Evolutionary conservation across 805 yeast species (phyloP).

Genomic region (Candida cerambycidarum): DNA sequence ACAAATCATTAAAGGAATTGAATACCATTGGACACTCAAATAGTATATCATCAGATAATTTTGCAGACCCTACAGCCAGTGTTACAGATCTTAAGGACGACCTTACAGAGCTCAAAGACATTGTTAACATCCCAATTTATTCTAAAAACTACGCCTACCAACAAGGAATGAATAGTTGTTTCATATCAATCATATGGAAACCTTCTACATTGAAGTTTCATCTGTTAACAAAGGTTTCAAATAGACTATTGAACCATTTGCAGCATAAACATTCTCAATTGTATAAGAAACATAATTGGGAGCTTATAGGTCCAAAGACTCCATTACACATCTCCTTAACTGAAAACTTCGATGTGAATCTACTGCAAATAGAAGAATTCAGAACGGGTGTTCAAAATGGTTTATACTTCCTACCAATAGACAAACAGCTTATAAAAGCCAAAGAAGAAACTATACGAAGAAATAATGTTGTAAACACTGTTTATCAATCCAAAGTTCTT

Average conservation of each 20-base stretch:
- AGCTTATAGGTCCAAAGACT: not conserved
- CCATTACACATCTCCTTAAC: constrained; percentile 6
- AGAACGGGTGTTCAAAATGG: not conserved
- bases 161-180: constrained; percentile 9
- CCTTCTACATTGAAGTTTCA: constrained; percentile 2
- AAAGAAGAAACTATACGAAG: not conserved
- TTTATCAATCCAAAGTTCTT: not conserved
- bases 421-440: not conserved
- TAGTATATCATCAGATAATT: too few species aligned
- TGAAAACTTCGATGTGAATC: not conserved
- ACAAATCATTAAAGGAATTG: too few species aligned
- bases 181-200: constrained; percentile 10
- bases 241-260: constrained; percentile 1
- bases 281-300: constrained; percentile 10
- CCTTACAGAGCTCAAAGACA: too few species aligned
- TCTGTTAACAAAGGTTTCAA: constrained; percentile 2
- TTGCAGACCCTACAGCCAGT: too few species aligned
- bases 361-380: not conserved
- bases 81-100: too few species aligned
- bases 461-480: not conserved
- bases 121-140: constrained; percentile 1
- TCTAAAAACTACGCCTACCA: constrained; percentile 13
- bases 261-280: constrained; percentile 8
- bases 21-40: too few species aligned
- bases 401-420: not conserved